Percentiles rank a stretch among this genome's conserved stretches.
Conservation (phyloP, 2,329 filamentous ascomycete genomes). For the Geosmithia morbida region DNA sequence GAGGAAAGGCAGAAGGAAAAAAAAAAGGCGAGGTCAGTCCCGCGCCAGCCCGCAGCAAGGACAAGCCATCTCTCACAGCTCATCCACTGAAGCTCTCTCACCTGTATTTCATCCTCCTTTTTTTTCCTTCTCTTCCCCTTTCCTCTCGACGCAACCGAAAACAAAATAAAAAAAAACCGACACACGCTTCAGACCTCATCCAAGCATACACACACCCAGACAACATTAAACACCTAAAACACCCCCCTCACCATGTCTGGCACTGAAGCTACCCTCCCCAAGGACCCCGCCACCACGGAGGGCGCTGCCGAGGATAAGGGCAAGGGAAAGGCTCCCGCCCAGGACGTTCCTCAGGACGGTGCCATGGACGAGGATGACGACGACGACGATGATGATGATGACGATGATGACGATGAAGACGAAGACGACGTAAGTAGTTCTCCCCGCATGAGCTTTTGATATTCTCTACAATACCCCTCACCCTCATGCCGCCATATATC, state of each 20-base stretch:
- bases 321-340: conserved; percentile 64
- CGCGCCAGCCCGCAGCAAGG: not conserved
- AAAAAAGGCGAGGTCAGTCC: conserved; percentile 2
- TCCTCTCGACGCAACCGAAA: not conserved
- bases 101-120: not conserved
- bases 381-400: conserved; percentile 54
- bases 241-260: conserved; percentile 25
- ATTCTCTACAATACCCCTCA: not conserved
- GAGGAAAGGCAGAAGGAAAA: not conserved
- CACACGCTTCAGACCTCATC: not conserved
- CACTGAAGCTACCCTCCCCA: conserved; percentile 32
- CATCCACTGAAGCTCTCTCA: conserved; percentile 2
- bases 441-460: not conserved
- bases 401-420: conserved; percentile 27
- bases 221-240: too few species aligned
- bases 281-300: conserved; percentile 24
- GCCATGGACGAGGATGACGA: conserved; percentile 66
- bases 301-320: conserved; percentile 52
- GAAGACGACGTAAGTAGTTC: conserved; percentile 1
- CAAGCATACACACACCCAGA: not conserved
- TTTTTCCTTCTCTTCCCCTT: conserved; percentile 1
- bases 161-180: conserved; percentile 1
- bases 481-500: not conserved
- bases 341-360: conserved; percentile 37
- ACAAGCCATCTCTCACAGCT: conserved; percentile 1